Percentiles rank a stretch among this genome's conserved stretches.
Conservation (phyloP, 2,329 filamentous ascomycete genomes). For the Chaetothyriales sp. region DNA sequence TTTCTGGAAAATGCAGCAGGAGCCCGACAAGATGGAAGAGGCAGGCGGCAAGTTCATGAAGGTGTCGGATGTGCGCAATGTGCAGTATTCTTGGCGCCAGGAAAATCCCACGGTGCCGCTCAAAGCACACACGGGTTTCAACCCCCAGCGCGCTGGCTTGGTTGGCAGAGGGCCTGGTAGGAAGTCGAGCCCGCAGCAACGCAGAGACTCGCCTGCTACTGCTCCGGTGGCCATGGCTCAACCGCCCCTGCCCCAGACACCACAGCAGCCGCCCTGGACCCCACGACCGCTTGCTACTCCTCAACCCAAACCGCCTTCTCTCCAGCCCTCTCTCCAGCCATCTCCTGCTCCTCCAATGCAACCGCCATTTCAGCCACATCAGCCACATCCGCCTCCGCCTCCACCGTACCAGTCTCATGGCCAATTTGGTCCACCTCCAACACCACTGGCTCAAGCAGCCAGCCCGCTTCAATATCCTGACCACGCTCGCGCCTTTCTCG, state of each 20-base stretch:
- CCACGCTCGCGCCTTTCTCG: slow-evolving; percentile 32
- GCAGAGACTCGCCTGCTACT: not conserved
- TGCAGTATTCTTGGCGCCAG: slow-evolving; percentile 34
- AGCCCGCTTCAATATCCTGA: slow-evolving; percentile 33
- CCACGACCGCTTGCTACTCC: not conserved
- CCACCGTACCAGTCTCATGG: not conserved
- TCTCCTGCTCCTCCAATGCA: not conserved
- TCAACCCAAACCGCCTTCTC: not conserved
- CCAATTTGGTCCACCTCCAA: not conserved
- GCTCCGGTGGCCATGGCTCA: slow-evolving; percentile 3
- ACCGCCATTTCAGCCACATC: not conserved
- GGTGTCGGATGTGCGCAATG: slow-evolving; percentile 33
- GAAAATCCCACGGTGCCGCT: slow-evolving; percentile 30
- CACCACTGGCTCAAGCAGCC: slow-evolving; percentile 12
- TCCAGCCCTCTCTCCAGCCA: not conserved
- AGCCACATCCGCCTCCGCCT: slow-evolving; percentile 1
- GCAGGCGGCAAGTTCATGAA: slow-evolving; percentile 33
- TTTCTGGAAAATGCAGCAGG: slow-evolving; percentile 33
- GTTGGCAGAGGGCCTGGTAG: not conserved
- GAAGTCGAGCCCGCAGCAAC: not conserved
- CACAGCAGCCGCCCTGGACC: not conserved
- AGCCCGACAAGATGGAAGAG: slow-evolving; percentile 29
- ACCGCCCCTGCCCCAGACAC: not conserved
- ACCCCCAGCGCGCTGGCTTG: slow-evolving; percentile 5
- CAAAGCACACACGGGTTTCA: slow-evolving; percentile 30